These are phyloP conservation scores for Vanderwaltozyma polyspora DNA, from an alignment of 805 yeast genomes.

Conservation along the genomic window DNA sequence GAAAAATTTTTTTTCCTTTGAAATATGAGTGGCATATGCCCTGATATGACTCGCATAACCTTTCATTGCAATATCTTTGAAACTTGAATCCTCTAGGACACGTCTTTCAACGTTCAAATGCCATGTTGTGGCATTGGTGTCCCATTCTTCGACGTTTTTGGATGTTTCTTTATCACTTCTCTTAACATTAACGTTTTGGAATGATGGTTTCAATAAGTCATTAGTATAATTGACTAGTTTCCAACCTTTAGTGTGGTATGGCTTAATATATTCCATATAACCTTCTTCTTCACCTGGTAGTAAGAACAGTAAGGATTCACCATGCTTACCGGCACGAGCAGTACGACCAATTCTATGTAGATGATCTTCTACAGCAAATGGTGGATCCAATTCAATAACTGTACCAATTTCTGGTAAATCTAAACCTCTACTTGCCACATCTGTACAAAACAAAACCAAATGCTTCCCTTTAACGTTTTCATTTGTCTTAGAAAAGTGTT, in stretches of 20 bases:
- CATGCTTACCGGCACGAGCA: slow-evolving; percentile 90
- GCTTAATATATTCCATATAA: slow-evolving; percentile 52
- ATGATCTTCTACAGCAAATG: slow-evolving; percentile 89
- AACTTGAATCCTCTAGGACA: slow-evolving; percentile 55
- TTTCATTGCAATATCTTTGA: slow-evolving; percentile 57
- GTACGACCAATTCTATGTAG: slow-evolving; percentile 95
- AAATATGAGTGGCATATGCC: slow-evolving; percentile 91
- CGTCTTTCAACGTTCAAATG: slow-evolving; percentile 85
- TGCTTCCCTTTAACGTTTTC: slow-evolving; percentile 36
- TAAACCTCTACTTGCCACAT: slow-evolving; percentile 94
- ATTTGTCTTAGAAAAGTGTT: slow-evolving; percentile 40
- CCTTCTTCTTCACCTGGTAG: slow-evolving; percentile 87
- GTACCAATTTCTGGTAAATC: slow-evolving; percentile 80
- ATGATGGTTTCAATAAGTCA: slow-evolving; percentile 29
- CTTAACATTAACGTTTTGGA: slow-evolving; percentile 19
- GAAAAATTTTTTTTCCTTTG: slow-evolving; percentile 68
- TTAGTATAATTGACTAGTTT: slow-evolving; percentile 39
- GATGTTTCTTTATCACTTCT: slow-evolving; percentile 28
- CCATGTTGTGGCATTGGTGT: slow-evolving; percentile 91
- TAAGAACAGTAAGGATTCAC: slow-evolving; percentile 66
- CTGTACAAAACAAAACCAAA: slow-evolving; percentile 80
- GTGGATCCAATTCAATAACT: slow-evolving; percentile 91
- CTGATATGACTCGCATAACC: slow-evolving; percentile 85
- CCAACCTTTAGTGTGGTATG: slow-evolving; percentile 47
- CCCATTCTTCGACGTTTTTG: slow-evolving; percentile 50